Evolutionary conservation across 805 yeast species (phyloP).

Genomic region (Hanseniaspora guilliermondii): DNA sequence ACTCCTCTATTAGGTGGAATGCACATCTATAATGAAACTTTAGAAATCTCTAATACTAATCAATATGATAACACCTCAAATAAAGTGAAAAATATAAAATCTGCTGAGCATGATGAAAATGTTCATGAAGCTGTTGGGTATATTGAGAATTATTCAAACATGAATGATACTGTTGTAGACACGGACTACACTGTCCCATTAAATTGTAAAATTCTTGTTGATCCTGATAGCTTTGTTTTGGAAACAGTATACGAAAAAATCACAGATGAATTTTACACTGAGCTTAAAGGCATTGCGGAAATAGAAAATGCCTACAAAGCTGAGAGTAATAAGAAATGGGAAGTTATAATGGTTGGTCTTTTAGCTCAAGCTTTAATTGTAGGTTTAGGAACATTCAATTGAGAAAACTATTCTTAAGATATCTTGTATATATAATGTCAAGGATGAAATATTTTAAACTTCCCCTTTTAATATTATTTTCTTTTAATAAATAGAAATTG

Average conservation of each 20-base stretch:
- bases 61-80: background rate
- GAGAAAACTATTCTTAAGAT: background rate
- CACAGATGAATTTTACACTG: constrained; percentile 11
- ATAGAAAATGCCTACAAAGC: background rate
- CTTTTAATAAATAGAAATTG: background rate
- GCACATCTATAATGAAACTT: constrained; percentile 13
- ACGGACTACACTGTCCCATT: constrained; percentile 5
- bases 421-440: background rate
- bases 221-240: background rate
- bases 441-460: too few species aligned
- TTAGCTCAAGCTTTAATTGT: constrained; percentile 5
- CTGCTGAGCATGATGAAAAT: background rate
- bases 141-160: background rate
- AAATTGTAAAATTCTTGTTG: constrained; percentile 7
- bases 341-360: constrained; percentile 5
- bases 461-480: background rate
- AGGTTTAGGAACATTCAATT: constrained; percentile 11
- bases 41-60: background rate
- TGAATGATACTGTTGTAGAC: background rate
- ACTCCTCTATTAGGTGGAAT: background rate
- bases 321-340: constrained; percentile 6
- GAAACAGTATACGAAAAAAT: background rate
- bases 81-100: background rate
- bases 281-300: background rate
- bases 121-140: background rate